These are phyloP conservation scores for Verticillium nubilum DNA, from an alignment of 2,329 filamentous ascomycete genomes.

Conservation along the genomic window DNA sequence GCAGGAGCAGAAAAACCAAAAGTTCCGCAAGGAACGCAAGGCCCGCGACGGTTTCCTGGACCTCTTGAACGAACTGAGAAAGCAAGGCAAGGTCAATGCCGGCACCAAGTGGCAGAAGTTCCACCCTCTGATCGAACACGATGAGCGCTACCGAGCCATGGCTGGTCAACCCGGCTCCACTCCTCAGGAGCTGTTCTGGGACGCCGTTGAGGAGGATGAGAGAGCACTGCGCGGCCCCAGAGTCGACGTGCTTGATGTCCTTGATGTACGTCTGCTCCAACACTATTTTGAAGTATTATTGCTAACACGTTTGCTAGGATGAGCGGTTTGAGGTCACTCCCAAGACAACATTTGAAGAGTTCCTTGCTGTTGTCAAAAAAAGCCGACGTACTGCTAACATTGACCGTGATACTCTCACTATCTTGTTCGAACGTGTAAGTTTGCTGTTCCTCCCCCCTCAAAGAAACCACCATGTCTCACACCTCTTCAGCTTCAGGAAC, in stretches of 20 bases:
- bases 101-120: slow-evolving; percentile 87
- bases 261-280: slow-evolving; percentile 60
- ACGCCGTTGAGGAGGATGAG: slow-evolving; percentile 90
- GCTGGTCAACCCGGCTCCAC: slow-evolving; percentile 79
- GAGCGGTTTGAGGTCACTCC: slow-evolving; percentile 86
- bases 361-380: slow-evolving; percentile 73
- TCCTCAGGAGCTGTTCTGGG: slow-evolving; percentile 92
- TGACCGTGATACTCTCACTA: slow-evolving; percentile 68
- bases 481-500: slow-evolving; percentile 65
- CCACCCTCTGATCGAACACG: slow-evolving; percentile 66
- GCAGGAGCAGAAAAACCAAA: slow-evolving; percentile 80
- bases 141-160: slow-evolving; percentile 78
- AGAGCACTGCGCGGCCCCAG: slow-evolving; percentile 73
- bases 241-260: slow-evolving; percentile 80
- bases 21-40: slow-evolving; percentile 76
- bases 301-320: slow-evolving; percentile 55
- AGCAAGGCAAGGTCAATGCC: slow-evolving; percentile 77
- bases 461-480: background rate
- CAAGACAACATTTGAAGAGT: slow-evolving; percentile 84
- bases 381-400: slow-evolving; percentile 86
- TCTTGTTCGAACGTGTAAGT: slow-evolving; percentile 78
- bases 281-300: slow-evolving; percentile 8
- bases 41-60: slow-evolving; percentile 75
- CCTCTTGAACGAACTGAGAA: slow-evolving; percentile 69
- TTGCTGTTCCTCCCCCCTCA: background rate